Evolutionary conservation across 768 basidiomycete genomes (phyloP), one percentile per base, ranked within the genome.

Genomic region (Saitozyma podzolica): DNA sequence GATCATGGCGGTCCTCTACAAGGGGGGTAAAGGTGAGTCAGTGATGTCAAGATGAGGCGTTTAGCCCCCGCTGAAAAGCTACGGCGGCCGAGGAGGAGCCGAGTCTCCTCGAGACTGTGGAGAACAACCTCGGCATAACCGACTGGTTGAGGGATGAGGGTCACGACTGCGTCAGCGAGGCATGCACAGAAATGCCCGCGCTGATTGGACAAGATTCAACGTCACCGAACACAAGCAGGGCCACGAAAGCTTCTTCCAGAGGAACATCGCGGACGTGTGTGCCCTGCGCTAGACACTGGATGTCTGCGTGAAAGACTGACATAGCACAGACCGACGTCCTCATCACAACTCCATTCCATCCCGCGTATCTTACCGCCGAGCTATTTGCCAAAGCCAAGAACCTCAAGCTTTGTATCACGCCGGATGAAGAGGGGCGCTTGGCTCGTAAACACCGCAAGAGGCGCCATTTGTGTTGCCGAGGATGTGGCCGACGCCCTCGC

Each of bases 391-490:
- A 91, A 85, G 91, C 92, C 40, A 88, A 89, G 81, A 92, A 93
- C 70, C 85, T 96, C 64, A 94, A 91, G 81, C 77, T 94, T 59
- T 90, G 89, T 73, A 84, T 94, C 73, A 96, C 92, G 85, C 78
- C 89, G 90, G 82, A 89, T 94, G 85, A 95, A 95, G 85, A 88
- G 89, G 78, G 92, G 91, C 54, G 85, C 91, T 16, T 92, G 89
- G 89, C 86, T 94, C 72, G 88, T 95, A 74, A 95, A 95, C 85
- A 92, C 91, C 39, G 90, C 91, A 56, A 89, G 91, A 69, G 92
- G 92, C 50, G 92, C 92, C 50, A 92, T 94, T 72, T 91, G 89
- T 76, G 87, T 91, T 80, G 86, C 86, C 68, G 86, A 91, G 64
- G 91, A 86, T 49, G 88, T 94, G 62, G 87, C 88, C 5, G 86